Evolutionary conservation across 345 rosid species (phyloP), one percentile per base, ranked within the genome.

Genomic region (Noccaea caerulescens): DNA sequence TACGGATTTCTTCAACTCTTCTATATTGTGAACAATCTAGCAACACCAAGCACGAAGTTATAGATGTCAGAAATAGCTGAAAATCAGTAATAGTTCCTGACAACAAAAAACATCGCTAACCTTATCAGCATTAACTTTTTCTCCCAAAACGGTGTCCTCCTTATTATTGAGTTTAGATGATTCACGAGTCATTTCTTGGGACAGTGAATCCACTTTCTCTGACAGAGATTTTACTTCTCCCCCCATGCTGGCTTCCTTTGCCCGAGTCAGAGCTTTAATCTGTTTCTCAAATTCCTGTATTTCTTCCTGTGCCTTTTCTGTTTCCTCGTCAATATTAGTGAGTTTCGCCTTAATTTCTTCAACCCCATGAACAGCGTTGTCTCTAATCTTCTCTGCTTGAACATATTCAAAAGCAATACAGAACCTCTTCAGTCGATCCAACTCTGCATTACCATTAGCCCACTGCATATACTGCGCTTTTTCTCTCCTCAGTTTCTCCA

Each of bases 381-480:
- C 67, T 49, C 74, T 70, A 27, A 56, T 64, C 44, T 57, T 76
- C 76, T 70, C 80, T 3, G 80, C 80, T 51, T 76, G 80, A 51
- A 76, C 76, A 71, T 57, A 76, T 4, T 76, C 80, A 63, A 69
- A 76, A 7, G 80, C 80, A 8, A 76, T 58, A 58, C 67, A 76
- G 43, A 76, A 76, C 69, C 80, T 76, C 67, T 67, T 76, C 8
- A 76, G 50, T 2, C 80, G 58, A 63, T 76, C 80, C 0, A 76
- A 41, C 3, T 69, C 75, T 0, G 79, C 66, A 5, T 77, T 91
- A 34, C 96, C 93, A 42, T 87, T 89, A 71, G 99, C 87, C 99
- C 99, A 94, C 63, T 89, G 98, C 98, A 94, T 91, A 67, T 94
- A 94, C 14, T 91, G 98, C 60, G 83, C 79, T 49, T 90, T 76